Base-by-base conservation (phyloP, 768 basidiomycete genomes). In the Hypsizygus marmoreus region DNA sequence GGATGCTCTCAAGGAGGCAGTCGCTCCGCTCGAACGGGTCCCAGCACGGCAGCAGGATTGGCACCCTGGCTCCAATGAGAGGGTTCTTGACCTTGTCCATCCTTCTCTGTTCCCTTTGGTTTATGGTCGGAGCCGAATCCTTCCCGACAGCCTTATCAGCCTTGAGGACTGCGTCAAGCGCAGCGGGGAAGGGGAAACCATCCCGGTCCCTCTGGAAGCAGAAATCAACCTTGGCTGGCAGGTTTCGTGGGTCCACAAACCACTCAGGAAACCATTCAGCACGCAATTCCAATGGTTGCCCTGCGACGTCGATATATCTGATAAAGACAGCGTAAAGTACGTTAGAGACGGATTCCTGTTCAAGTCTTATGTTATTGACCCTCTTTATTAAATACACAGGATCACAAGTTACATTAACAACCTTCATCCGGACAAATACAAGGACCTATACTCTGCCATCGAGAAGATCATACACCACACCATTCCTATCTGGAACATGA, bases 51-150 rank as follows among this genome's bases (percentile, higher is more conserved):
- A 61, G 45, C 62, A 64, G 19, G 72, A 74, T 47, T 72, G 72
- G 73, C 72, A 74, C 49, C 73, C 72, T 9, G 59, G 63, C 8
- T 68, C 70, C 1, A 57, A 73, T 45, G 50, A 57, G 5, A 66
- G 64, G 35, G 73, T 74, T 0, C 66, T 75, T 13, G 69, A 73
- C 43, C 61, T 73, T 29, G 65, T 71, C 60, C 59, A n/a, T n/a
- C n/a, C n/a, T n/a, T n/a, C n/a, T n/a, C n/a, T n/a, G n/a, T n/a
- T n/a, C n/a, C n/a, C n/a, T 23, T 33, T 72, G 0, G 54, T 64
- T 8, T 69, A 70, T 41, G 64, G 57, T n/a, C 58, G 53, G 23
- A 66, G 61, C 4, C 30, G 38, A 14, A 51, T 55, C 11, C 43
- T 55, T 23, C 23, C 19, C 2, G 26, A 44, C 31, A 34, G 43